Percentiles rank a stretch among this genome's conserved stretches.
Conservation (phyloP, 768 basidiomycete genomes). For the Termitomyces sp. region DNA sequence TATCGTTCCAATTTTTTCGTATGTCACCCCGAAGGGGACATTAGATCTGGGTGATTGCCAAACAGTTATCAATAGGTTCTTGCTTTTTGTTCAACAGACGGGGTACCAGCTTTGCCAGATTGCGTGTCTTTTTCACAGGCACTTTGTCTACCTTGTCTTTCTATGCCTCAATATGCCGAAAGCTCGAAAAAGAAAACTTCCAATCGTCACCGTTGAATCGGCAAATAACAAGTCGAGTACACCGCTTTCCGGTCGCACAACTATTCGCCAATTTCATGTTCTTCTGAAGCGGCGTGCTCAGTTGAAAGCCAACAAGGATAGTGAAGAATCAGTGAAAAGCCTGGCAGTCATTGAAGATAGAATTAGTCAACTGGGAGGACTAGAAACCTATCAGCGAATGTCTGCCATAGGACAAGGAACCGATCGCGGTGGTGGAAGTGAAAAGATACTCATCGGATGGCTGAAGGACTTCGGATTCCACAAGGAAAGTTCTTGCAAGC, state of each 20-base stretch:
- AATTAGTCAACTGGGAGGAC: conserved; percentile 68
- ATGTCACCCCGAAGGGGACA: conserved; percentile 92
- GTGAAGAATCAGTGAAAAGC: conserved; percentile 22
- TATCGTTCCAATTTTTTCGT: conserved; percentile 99
- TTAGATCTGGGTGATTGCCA: background rate
- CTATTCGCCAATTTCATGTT: conserved; percentile 79
- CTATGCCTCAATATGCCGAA: conserved; percentile 26
- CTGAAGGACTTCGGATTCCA: conserved; percentile 48
- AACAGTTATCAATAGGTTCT: conserved; percentile 1
- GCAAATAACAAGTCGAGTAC: conserved; percentile 36
- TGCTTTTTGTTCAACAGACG: conserved; percentile 9
- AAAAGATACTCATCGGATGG: conserved; percentile 76
- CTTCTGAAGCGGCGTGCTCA: conserved; percentile 66
- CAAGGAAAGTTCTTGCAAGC: conserved; percentile 15
- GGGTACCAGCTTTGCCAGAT: background rate
- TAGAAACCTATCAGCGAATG: conserved; percentile 79
- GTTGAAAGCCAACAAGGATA: conserved; percentile 28
- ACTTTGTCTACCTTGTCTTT: background rate
- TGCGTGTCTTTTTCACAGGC: background rate
- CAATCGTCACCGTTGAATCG: conserved; percentile 20
- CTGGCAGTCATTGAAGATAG: conserved; percentile 52
- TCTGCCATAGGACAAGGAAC: conserved; percentile 74
- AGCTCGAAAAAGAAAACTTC: conserved; percentile 28
- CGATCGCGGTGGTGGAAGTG: conserved; percentile 86
- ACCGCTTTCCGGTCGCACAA: conserved; percentile 56